phyloP scores from a whole-genome alignment of 2,329 filamentous ascomycete species.

The Boeremia lycopersici region DNA sequence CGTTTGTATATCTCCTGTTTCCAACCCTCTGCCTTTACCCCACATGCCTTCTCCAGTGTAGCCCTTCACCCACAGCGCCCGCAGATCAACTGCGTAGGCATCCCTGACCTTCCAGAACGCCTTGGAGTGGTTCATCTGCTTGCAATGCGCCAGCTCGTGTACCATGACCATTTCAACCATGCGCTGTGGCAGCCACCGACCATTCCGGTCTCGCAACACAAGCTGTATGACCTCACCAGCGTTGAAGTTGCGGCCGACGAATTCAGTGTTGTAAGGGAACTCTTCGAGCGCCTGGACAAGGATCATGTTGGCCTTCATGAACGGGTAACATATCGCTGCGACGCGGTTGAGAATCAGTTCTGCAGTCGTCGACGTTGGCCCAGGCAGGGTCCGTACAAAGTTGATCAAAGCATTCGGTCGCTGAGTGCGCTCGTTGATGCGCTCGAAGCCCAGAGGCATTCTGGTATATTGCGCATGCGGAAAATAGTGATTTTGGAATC shows the following conservation, averaged over 20 bases:
- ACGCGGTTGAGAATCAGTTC: conserved; percentile 46
- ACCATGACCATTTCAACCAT: conserved; percentile 97
- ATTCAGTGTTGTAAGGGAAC: conserved; percentile 79
- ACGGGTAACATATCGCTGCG: conserved; percentile 74
- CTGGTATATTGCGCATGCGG: conserved; percentile 7
- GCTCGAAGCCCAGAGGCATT: conserved; percentile 80
- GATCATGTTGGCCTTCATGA: conserved; percentile 55
- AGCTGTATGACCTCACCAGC: conserved; percentile 86
- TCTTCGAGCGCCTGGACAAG: conserved; percentile 70
- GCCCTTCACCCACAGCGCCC: conserved; percentile 68
- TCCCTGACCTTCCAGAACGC: conserved; percentile 83
- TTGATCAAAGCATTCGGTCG: conserved; percentile 79
- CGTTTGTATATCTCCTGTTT: conserved; percentile 48
- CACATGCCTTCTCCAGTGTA: conserved; percentile 86
- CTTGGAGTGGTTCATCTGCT: conserved; percentile 87
- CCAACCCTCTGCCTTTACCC: conserved; percentile 71
- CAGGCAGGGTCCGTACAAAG: conserved; percentile 81
- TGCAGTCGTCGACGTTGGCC: conserved; percentile 50
- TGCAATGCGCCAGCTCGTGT: conserved; percentile 86
- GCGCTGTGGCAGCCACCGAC: conserved; percentile 76
- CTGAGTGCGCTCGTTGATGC: conserved; percentile 75
- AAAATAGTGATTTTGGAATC: background rate
- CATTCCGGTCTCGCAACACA: conserved; percentile 72
- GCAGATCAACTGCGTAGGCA: conserved; percentile 73
- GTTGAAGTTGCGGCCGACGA: conserved; percentile 89